phyloP scores from a whole-genome alignment of 2,329 filamentous ascomycete genomes.

The Colletotrichum liriopes region DNA sequence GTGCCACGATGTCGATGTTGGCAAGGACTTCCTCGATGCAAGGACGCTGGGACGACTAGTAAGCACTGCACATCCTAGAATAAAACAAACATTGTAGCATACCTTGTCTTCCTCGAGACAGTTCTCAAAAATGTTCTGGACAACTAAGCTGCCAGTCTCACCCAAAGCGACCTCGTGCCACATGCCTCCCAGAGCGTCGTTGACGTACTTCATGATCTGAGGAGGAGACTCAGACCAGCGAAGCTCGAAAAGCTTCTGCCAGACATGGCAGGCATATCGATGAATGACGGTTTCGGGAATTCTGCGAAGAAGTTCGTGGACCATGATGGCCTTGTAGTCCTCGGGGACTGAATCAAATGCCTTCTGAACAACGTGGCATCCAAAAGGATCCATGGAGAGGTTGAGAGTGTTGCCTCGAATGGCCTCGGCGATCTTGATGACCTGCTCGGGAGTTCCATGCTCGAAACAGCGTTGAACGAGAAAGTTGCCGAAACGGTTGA shows the following conservation, averaged over 20 bases:
- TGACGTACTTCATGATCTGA: slow-evolving; percentile 99
- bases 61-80: slow-evolving; percentile 31
- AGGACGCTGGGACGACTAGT: slow-evolving; percentile 76
- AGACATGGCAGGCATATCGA: slow-evolving; percentile 98
- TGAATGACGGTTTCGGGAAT: slow-evolving; percentile 99
- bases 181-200: slow-evolving; percentile 94
- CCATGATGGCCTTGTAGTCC: slow-evolving; percentile 98
- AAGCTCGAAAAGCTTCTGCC: slow-evolving; percentile 99
- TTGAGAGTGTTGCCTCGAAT: slow-evolving; percentile 95
- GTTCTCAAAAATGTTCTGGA: slow-evolving; percentile 99
- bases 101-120: slow-evolving; percentile 99
- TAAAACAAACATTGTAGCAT: slow-evolving; percentile 48
- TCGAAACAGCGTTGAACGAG: slow-evolving; percentile 99
- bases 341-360: slow-evolving; percentile 98
- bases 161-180: slow-evolving; percentile 99
- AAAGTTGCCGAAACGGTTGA: slow-evolving; percentile 99
- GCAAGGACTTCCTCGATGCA: slow-evolving; percentile 96
- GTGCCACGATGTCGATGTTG: slow-evolving; percentile 96
- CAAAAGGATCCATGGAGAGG: slow-evolving; percentile 98
- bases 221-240: slow-evolving; percentile 95
- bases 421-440: slow-evolving; percentile 93
- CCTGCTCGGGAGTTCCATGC: slow-evolving; percentile 94
- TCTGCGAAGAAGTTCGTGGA: slow-evolving; percentile 94
- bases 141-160: slow-evolving; percentile 96
- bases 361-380: slow-evolving; percentile 98